Conservation (phyloP, 345 rosid species). For the Erysimum cheiranthoides region DNA sequence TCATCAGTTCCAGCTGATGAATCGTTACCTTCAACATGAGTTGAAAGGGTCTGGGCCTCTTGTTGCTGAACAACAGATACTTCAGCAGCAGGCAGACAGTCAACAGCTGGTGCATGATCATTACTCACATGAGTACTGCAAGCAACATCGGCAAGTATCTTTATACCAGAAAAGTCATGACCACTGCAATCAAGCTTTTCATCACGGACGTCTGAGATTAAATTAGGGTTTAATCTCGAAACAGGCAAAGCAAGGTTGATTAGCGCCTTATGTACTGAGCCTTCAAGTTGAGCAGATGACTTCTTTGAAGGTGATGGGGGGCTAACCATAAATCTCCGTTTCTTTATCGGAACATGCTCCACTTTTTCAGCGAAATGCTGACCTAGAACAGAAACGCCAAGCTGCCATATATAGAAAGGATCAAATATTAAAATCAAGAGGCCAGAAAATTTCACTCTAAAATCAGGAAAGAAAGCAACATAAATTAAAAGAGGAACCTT, state of each 20-base stretch:
- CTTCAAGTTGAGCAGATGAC: constrained; percentile 31
- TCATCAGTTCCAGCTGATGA: constrained; percentile 33
- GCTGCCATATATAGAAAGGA: constrained; percentile 46
- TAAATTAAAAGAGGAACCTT: constrained; percentile 49
- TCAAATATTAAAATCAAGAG: constrained; percentile 6
- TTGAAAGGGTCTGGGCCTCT: constrained; percentile 7
- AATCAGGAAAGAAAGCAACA: not conserved
- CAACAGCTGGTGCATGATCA: constrained; percentile 37
- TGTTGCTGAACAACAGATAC: constrained; percentile 5
- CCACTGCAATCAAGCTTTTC: constrained; percentile 38
- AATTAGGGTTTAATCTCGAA: constrained; percentile 30
- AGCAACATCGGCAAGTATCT: constrained; percentile 70
- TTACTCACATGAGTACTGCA: constrained; percentile 48
- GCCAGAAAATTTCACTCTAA: not conserved
- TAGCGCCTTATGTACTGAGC: constrained; percentile 26
- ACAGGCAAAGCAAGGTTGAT: constrained; percentile 19
- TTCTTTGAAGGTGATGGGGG: constrained; percentile 48
- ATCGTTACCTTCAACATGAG: constrained; percentile 28
- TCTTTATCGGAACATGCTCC: constrained; percentile 64
- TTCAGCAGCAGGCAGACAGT: constrained; percentile 23
- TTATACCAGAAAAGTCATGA: constrained; percentile 69
- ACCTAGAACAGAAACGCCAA: constrained; percentile 60
- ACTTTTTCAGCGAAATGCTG: constrained; percentile 55
- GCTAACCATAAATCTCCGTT: constrained; percentile 52
- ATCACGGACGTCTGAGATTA: constrained; percentile 15